Conservation (phyloP, 2,329 filamentous ascomycete species). For the Colletotrichum truncatum region DNA sequence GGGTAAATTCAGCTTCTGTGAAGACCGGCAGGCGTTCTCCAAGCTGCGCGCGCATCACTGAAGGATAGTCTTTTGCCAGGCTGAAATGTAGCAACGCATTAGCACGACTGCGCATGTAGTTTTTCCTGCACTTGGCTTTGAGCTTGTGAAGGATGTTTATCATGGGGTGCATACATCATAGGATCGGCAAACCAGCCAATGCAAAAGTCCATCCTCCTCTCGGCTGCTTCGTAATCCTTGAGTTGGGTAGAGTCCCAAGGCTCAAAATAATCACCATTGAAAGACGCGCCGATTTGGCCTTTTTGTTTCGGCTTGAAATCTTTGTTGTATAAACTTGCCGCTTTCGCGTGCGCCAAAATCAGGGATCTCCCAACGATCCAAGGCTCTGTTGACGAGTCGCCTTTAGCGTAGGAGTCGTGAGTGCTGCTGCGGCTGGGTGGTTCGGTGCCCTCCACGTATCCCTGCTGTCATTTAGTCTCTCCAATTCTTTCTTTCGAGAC, state of each 20-base stretch:
- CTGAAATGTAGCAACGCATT: slow-evolving; percentile 39
- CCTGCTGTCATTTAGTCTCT: too few relatives aligned
- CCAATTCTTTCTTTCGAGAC: too few relatives aligned
- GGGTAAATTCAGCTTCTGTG: slow-evolving; percentile 45
- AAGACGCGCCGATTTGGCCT: slow-evolving; percentile 48
- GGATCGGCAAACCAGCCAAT: too few relatives aligned
- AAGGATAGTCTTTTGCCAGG: slow-evolving; percentile 46
- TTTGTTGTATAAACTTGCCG: slow-evolving; percentile 44
- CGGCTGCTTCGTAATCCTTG: slow-evolving; percentile 44
- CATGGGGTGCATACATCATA: too few relatives aligned
- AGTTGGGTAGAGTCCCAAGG: slow-evolving; percentile 46
- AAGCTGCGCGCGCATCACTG: slow-evolving; percentile 46
- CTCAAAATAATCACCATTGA: slow-evolving; percentile 50
- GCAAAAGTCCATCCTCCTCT: slow-evolving; percentile 50
- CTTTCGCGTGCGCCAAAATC: slow-evolving; percentile 46
- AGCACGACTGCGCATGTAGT: too few relatives aligned
- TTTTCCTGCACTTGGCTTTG: too few relatives aligned
- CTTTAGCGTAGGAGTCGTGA: too few relatives aligned
- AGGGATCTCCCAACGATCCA: slow-evolving; percentile 49
- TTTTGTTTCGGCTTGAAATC: slow-evolving; percentile 47
- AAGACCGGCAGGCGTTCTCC: slow-evolving; percentile 46
- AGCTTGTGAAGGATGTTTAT: too few relatives aligned
- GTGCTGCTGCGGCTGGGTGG: too few relatives aligned
- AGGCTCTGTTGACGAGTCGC: slow-evolving; percentile 42
- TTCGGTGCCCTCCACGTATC: too few relatives aligned